Percentiles rank a stretch among this genome's conserved stretches.
These are phyloP conservation scores for Pichia deserticola DNA, from an alignment of 805 yeast species.

Conservation along the genomic window DNA sequence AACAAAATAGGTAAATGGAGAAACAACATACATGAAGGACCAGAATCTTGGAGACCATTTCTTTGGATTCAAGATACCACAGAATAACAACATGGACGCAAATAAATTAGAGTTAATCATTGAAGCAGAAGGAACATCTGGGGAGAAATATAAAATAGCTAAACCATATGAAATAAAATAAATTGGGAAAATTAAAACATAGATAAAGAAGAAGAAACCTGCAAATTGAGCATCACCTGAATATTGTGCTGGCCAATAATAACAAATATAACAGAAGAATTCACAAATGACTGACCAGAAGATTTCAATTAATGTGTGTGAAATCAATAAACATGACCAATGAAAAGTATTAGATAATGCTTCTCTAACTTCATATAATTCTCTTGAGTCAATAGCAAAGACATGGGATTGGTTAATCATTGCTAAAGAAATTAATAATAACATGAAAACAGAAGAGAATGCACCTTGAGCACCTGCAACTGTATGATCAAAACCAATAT, in stretches of 20 bases:
- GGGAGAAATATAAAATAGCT: slow-evolving; percentile 50
- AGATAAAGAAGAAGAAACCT: slow-evolving; percentile 37
- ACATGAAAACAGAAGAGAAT: slow-evolving; percentile 43
- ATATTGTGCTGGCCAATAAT: slow-evolving; percentile 30
- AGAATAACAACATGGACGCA: slow-evolving; percentile 53
- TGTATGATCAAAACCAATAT: slow-evolving; percentile 47
- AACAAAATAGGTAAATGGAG: slow-evolving; percentile 65
- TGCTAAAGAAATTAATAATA: slow-evolving; percentile 55
- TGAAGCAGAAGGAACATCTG: slow-evolving; percentile 61
- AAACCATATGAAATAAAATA: slow-evolving; percentile 46
- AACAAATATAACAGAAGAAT: slow-evolving; percentile 39
- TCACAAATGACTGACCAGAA: slow-evolving; percentile 48
- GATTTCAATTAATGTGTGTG: slow-evolving; percentile 50
- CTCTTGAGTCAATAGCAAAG: slow-evolving; percentile 49
- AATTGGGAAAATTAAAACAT: slow-evolving; percentile 35
- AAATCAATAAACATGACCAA: slow-evolving; percentile 52
- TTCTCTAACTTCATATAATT: slow-evolving; percentile 62
- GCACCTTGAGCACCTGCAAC: slow-evolving; percentile 51
- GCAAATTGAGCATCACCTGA: slow-evolving; percentile 34
- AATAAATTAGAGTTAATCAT: slow-evolving; percentile 50
- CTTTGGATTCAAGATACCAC: slow-evolving; percentile 60
- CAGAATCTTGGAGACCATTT: slow-evolving; percentile 66
- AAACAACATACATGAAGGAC: slow-evolving; percentile 69
- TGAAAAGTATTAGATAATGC: slow-evolving; percentile 63
- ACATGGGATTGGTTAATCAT: slow-evolving; percentile 60